A percentile compares a stretch with the other conserved stretches of the same genome.
Evolutionary conservation across 176 grass and related monocot genomes (phyloP).

Genomic region (Oryza officinalis): DNA sequence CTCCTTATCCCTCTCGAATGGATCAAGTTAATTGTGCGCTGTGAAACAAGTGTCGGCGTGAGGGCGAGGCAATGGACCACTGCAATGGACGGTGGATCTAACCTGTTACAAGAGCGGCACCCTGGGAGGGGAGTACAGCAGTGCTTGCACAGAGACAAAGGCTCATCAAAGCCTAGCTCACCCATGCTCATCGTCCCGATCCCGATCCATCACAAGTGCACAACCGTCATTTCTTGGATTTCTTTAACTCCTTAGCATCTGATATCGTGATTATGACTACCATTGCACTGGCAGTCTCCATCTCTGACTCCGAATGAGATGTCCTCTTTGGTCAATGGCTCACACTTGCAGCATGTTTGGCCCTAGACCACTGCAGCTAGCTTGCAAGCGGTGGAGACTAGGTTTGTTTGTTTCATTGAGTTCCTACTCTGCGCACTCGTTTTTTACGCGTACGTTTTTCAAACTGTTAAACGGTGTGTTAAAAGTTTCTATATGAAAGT

Average conservation of each 20-base stretch:
- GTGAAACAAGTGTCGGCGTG: neutral
- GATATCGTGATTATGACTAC: neutral
- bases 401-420: no score
- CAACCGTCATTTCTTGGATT: neutral
- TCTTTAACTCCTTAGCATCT: no score
- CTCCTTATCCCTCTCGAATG: neutral
- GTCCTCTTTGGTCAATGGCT: neutral
- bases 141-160: neutral
- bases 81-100: neutral
- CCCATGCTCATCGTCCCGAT: neutral
- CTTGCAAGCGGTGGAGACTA: no score
- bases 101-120: neutral
- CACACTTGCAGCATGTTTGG: neutral
- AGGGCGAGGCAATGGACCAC: neutral
- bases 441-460: no score
- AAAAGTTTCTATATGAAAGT: no score
- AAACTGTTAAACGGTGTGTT: no score
- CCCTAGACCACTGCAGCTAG: neutral
- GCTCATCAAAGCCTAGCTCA: neutral
- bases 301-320: neutral
- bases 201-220: neutral
- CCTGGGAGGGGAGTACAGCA: neutral
- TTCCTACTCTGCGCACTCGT: no score
- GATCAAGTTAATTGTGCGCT: neutral
- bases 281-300: neutral